phyloP scores from a whole-genome alignment of 2,329 filamentous ascomycete genomes.

The Hysterium pulicare region DNA sequence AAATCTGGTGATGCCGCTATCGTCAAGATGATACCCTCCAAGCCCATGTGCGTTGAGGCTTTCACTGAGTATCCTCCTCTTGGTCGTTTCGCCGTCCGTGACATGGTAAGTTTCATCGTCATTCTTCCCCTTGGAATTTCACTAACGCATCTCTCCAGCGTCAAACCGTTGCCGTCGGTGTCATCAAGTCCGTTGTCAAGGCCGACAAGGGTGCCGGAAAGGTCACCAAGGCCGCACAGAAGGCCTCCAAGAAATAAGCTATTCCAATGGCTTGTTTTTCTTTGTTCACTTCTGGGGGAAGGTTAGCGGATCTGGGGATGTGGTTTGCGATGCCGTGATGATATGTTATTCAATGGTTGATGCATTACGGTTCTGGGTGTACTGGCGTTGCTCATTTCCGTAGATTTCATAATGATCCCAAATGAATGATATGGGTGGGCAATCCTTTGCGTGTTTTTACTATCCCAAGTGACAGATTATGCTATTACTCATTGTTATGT shows the following conservation, averaged over 20 bases:
- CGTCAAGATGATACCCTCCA: constrained; percentile 99
- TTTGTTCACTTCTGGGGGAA: constrained; percentile 29
- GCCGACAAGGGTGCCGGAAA: constrained; percentile 48
- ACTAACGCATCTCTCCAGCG: constrained; percentile 42
- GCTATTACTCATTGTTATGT: too few species aligned
- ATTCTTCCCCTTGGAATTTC: constrained; percentile 1
- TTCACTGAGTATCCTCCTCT: constrained; percentile 99
- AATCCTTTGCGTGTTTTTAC: too few species aligned
- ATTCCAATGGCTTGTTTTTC: constrained; percentile 20
- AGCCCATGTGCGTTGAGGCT: constrained; percentile 99
- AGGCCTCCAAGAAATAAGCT: constrained; percentile 43
- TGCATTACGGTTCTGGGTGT: constrained; percentile 36
- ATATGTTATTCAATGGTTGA: constrained; percentile 28
- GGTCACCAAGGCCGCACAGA: constrained; percentile 49
- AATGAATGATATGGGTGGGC: constrained; percentile 38
- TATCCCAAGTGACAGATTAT: too few species aligned
- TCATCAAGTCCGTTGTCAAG: constrained; percentile 70
- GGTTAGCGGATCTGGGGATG: constrained; percentile 37
- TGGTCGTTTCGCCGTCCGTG: constrained; percentile 99
- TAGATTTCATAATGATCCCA: constrained; percentile 38
- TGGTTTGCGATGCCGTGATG: constrained; percentile 36
- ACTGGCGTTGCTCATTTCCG: constrained; percentile 35
- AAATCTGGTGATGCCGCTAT: constrained; percentile 99
- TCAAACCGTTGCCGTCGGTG: constrained; percentile 81
- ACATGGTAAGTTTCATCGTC: constrained; percentile 61